Conservation (phyloP, 108 stramenopile species). For the Mediolabrus comicus region DNA sequence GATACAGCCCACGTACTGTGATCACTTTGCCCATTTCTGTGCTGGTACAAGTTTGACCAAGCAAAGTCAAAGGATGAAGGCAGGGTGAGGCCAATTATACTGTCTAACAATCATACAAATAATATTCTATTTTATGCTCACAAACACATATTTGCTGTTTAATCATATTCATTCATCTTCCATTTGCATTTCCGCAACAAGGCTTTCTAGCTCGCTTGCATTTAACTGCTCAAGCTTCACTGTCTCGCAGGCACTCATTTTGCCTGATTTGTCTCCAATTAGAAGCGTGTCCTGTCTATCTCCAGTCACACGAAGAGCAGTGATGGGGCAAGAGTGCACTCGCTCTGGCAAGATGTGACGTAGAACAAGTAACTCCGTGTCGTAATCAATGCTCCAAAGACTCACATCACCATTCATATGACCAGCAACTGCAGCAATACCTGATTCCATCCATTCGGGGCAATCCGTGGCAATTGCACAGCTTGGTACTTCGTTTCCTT, state of each 20-base stretch:
- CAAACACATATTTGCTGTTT: background rate
- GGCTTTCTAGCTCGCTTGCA: slow-evolving; percentile 43
- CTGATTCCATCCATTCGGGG: slow-evolving; percentile 92
- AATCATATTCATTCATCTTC: background rate
- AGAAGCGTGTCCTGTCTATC: slow-evolving; percentile 82
- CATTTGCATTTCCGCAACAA: slow-evolving; percentile 5
- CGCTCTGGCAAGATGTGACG: slow-evolving; percentile 67
- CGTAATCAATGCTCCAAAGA: slow-evolving; percentile 85
- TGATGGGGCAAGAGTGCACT: slow-evolving; percentile 76
- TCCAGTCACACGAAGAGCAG: slow-evolving; percentile 62
- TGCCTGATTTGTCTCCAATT: slow-evolving; percentile 87
- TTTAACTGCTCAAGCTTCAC: slow-evolving; percentile 74
- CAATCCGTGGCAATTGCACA: slow-evolving; percentile 87
- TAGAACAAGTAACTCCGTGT: slow-evolving; percentile 46
- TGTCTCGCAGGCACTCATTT: slow-evolving; percentile 77
- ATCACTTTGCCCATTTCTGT: too few relatives aligned
- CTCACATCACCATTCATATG: slow-evolving; percentile 92
- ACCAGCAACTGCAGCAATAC: slow-evolving; percentile 91
- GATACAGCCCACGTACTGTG: too few relatives aligned
- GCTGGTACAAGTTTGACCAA: too few relatives aligned
- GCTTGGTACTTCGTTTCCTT: slow-evolving; percentile 53
- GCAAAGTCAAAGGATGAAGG: too few relatives aligned
- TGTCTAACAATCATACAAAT: too few relatives aligned
- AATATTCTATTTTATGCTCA: background rate
- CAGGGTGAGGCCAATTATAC: too few relatives aligned